These are phyloP conservation scores for Aspergillus cavernicola DNA, from an alignment of 495 filamentous ascomycete species.

Conservation along the genomic window DNA sequence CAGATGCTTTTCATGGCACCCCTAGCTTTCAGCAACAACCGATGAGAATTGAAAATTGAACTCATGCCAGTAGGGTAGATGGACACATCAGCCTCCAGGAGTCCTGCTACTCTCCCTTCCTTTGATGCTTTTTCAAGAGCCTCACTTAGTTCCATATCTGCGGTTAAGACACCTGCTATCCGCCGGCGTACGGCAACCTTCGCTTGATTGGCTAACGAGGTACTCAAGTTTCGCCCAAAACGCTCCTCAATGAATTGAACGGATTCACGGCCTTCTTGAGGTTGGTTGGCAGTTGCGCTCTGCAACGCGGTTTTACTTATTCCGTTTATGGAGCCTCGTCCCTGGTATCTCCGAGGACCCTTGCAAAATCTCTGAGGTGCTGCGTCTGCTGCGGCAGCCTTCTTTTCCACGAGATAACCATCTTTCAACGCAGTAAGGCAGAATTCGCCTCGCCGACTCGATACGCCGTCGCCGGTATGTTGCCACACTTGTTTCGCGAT, in stretches of 20 bases:
- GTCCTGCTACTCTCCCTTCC: conserved; percentile 56
- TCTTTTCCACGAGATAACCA: conserved; percentile 57
- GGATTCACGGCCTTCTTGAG: conserved; percentile 59
- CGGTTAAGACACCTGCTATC: conserved; percentile 82
- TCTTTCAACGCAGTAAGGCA: conserved; percentile 71
- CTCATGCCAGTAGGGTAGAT: conserved; percentile 90
- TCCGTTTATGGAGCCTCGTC: conserved; percentile 42
- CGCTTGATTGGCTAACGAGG: conserved; percentile 71
- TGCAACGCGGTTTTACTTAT: conserved; percentile 12
- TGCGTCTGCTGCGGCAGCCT: conserved; percentile 22
- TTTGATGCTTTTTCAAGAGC: conserved; percentile 48
- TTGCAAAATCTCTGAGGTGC: conserved; percentile 49
- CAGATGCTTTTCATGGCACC: conserved; percentile 34
- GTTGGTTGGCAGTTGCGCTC: conserved; percentile 13
- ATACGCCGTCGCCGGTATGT: conserved; percentile 91
- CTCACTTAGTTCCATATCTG: conserved; percentile 64
- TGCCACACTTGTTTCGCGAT: conserved; percentile 93
- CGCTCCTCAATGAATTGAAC: conserved; percentile 87
- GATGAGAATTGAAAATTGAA: conserved; percentile 86
- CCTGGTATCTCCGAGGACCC: conserved; percentile 71
- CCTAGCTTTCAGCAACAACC: conserved; percentile 58
- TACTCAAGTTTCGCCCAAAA: conserved; percentile 85
- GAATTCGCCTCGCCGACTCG: conserved; percentile 87
- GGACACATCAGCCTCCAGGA: conserved; percentile 86
- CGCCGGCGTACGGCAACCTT: conserved; percentile 80